Evolutionary conservation across 1,139 yeast genomes (phyloP).

Genomic region (Yamadazyma spencermartinsiae): DNA sequence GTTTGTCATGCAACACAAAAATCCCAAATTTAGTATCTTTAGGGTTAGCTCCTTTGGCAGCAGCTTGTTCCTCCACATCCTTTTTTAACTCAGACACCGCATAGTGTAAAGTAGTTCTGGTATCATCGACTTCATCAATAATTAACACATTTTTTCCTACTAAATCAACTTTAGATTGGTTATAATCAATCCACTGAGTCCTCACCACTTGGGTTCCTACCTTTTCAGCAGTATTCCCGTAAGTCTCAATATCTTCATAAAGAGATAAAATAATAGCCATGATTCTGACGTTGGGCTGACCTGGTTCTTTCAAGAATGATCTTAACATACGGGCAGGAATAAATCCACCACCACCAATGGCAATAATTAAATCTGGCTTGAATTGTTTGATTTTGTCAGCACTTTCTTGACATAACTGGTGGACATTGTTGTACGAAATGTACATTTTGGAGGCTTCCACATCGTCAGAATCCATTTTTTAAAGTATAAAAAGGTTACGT

Average conservation of each 20-base stretch:
- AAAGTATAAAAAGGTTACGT: background rate
- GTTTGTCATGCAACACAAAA: slow-evolving; percentile 91
- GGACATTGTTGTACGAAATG: slow-evolving; percentile 89
- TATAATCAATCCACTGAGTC: slow-evolving; percentile 94
- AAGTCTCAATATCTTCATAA: slow-evolving; percentile 76
- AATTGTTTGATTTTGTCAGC: slow-evolving; percentile 70
- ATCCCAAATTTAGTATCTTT: slow-evolving; percentile 76
- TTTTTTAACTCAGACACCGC: slow-evolving; percentile 85
- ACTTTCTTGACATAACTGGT: slow-evolving; percentile 86
- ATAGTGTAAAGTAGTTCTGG: slow-evolving; percentile 91
- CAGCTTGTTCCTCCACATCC: slow-evolving; percentile 66
- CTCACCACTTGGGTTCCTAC: slow-evolving; percentile 86
- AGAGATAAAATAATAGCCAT: slow-evolving; percentile 92
- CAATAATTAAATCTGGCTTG: slow-evolving; percentile 85
- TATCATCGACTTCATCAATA: slow-evolving; percentile 94
- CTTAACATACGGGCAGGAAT: slow-evolving; percentile 95
- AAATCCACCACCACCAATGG: slow-evolving; percentile 93
- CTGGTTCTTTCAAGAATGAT: slow-evolving; percentile 83
- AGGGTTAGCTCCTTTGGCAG: slow-evolving; percentile 47
- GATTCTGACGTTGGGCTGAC: slow-evolving; percentile 85
- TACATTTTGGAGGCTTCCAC: slow-evolving; percentile 59
- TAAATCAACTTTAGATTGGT: slow-evolving; percentile 60
- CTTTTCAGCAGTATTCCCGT: slow-evolving; percentile 57
- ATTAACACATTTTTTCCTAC: slow-evolving; percentile 81
- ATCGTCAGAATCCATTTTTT: slow-evolving; percentile 32